Conservation (phyloP, 1,284 basidiomycete genomes). For the Agaricales sp. region DNA sequence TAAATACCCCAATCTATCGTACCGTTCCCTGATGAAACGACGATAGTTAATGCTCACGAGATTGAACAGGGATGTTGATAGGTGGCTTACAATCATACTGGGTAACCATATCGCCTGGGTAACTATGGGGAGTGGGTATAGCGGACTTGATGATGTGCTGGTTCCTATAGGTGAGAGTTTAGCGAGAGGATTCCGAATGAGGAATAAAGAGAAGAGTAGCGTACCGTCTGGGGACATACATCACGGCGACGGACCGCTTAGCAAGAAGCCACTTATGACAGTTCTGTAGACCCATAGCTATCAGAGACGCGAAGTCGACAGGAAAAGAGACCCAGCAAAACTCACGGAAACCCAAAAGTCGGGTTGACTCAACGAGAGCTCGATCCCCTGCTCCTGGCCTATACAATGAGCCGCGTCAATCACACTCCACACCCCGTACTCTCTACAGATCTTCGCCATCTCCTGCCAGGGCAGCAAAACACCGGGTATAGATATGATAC, state of each 20-base stretch:
- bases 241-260: slow-evolving; percentile 60
- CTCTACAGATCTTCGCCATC: slow-evolving; percentile 58
- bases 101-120: background rate
- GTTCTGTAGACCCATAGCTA: slow-evolving; percentile 37
- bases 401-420: slow-evolving; percentile 84
- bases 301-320: no score
- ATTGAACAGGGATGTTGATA: slow-evolving; percentile 31
- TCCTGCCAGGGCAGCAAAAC: slow-evolving; percentile 73
- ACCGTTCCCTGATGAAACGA: slow-evolving; percentile 55
- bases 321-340: no score
- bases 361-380: slow-evolving; percentile 47
- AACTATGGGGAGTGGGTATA: slow-evolving; percentile 49
- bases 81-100: slow-evolving; percentile 23
- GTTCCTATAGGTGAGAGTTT: slow-evolving; percentile 48
- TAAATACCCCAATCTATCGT: slow-evolving; percentile 38
- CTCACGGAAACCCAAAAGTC: slow-evolving; percentile 77
- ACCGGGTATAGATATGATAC: slow-evolving; percentile 64
- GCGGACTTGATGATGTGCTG: slow-evolving; percentile 68
- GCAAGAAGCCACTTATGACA: slow-evolving; percentile 80
- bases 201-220: slow-evolving; percentile 9
- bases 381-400: slow-evolving; percentile 53
- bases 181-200: no score
- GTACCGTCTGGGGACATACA: slow-evolving; percentile 74
- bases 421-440: slow-evolving; percentile 58
- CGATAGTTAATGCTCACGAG: no score